phyloP scores from a whole-genome alignment of 2,329 filamentous ascomycete species.

The Cercospora sp. region DNA sequence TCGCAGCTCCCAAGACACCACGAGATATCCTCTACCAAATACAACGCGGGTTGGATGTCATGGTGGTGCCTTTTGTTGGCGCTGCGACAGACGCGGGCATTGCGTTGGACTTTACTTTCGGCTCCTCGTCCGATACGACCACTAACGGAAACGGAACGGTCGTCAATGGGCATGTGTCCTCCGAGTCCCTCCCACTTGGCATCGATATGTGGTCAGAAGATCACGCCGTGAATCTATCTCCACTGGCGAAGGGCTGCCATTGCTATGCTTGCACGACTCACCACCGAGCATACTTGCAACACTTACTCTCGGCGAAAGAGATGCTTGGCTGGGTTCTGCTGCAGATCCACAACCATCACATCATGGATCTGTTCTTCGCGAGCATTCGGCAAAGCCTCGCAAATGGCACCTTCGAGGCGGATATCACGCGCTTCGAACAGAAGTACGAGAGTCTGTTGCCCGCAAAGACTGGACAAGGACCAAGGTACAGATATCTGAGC shows the following conservation, averaged over 20 bases:
- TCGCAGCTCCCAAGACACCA: constrained; percentile 69
- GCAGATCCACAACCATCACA: constrained; percentile 85
- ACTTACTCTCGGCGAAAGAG: constrained; percentile 85
- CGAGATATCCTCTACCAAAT: constrained; percentile 77
- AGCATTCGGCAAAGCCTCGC: constrained; percentile 66
- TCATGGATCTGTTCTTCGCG: constrained; percentile 71
- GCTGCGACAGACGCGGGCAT: constrained; percentile 79
- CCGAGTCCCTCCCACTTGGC: constrained; percentile 58
- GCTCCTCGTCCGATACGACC: neutral
- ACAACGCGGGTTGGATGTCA: constrained; percentile 74
- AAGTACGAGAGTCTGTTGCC: constrained; percentile 73
- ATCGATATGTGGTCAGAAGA: constrained; percentile 71
- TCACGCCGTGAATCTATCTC: constrained; percentile 63
- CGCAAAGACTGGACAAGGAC: constrained; percentile 71
- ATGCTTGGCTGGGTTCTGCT: constrained; percentile 95
- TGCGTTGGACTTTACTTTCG: constrained; percentile 75
- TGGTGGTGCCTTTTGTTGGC: constrained; percentile 74
- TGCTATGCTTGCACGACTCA: constrained; percentile 86
- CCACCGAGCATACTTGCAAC: constrained; percentile 83
- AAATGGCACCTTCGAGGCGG: constrained; percentile 55
- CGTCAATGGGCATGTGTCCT: constrained; percentile 18
- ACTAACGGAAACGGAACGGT: constrained; percentile 7
- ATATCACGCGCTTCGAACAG: constrained; percentile 61
- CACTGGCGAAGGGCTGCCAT: constrained; percentile 64
- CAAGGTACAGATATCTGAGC: constrained; percentile 52